Conservation (phyloP, 2,329 filamentous ascomycete species). For the Drechslera avenae region DNA sequence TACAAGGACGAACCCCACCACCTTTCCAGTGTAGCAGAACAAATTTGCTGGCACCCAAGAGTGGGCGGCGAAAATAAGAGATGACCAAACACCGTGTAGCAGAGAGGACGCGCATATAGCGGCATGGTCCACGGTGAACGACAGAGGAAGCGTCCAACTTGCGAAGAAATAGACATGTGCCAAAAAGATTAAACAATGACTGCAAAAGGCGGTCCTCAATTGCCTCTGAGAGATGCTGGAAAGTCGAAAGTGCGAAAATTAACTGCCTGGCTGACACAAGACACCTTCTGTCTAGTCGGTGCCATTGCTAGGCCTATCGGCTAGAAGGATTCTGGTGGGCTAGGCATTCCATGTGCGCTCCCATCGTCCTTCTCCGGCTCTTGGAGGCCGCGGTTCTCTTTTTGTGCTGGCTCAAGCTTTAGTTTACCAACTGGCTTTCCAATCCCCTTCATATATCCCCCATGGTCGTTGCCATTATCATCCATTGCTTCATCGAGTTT, state of each 20-base stretch:
- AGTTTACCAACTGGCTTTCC: constrained; percentile 64
- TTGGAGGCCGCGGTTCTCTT: constrained; percentile 66
- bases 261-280: neutral
- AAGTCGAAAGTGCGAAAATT: constrained; percentile 6
- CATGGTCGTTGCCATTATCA: constrained; percentile 38
- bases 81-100: neutral
- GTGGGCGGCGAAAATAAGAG: constrained; percentile 1
- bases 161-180: constrained; percentile 10
- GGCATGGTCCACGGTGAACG: neutral
- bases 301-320: neutral
- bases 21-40: constrained; percentile 23
- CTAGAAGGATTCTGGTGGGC: constrained; percentile 72
- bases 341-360: constrained; percentile 75
- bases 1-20: constrained; percentile 37
- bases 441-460: constrained; percentile 38
- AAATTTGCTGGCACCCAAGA: constrained; percentile 9
- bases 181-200: constrained; percentile 19
- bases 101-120: neutral
- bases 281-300: neutral
- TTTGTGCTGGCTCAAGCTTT: constrained; percentile 54
- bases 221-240: neutral
- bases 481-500: constrained; percentile 61
- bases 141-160: neutral
- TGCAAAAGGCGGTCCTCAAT: constrained; percentile 1
- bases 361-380: constrained; percentile 71